Percentiles rank a stretch among this genome's conserved stretches.
Conservation (phyloP, 164 flowering plant genomes). For the Kalanchoe fedtschenkoi region DNA sequence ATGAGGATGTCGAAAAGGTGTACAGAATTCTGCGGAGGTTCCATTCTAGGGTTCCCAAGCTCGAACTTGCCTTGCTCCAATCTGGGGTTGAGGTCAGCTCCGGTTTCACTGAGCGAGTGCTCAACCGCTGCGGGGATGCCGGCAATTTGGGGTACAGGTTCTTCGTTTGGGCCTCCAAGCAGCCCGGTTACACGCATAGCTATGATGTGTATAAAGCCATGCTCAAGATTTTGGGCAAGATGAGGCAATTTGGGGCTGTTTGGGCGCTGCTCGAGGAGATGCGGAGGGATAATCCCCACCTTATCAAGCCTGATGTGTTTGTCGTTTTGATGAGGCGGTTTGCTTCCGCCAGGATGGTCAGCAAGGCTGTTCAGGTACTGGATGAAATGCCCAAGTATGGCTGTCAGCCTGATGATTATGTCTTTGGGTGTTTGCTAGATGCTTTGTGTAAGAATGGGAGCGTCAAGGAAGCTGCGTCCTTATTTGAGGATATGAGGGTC, state of each 20-base stretch:
- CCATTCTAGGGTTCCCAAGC: slow-evolving; percentile 63
- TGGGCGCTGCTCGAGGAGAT: slow-evolving; percentile 90
- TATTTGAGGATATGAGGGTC: slow-evolving; percentile 73
- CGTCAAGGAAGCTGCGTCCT: slow-evolving; percentile 72
- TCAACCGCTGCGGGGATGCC: slow-evolving; percentile 84
- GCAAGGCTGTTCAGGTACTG: slow-evolving; percentile 69
- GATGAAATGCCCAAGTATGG: slow-evolving; percentile 95
- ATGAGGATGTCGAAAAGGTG: slow-evolving; percentile 72
- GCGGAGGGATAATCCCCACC: slow-evolving; percentile 50
- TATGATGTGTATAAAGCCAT: slow-evolving; percentile 68
- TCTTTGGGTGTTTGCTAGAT: slow-evolving; percentile 81
- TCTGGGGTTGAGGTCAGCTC: slow-evolving; percentile 41
- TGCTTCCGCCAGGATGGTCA: slow-evolving; percentile 72
- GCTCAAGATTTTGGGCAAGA: slow-evolving; percentile 62
- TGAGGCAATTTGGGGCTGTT: slow-evolving; percentile 85
- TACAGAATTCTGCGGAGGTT: slow-evolving; percentile 61
- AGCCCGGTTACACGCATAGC: slow-evolving; percentile 60
- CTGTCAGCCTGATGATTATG: slow-evolving; percentile 73
- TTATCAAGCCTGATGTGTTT: slow-evolving; percentile 58
- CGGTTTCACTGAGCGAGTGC: slow-evolving; percentile 56
- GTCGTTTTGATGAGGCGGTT: slow-evolving; percentile 76
- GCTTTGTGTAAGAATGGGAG: slow-evolving; percentile 86
- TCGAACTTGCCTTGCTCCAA: slow-evolving; percentile 68
- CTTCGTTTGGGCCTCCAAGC: slow-evolving; percentile 76
- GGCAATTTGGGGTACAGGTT: slow-evolving; percentile 74